Evolutionary conservation across 169 alveolate species (phyloP), one percentile per base, ranked within the genome.

Genomic region (Neospora caninum): DNA sequence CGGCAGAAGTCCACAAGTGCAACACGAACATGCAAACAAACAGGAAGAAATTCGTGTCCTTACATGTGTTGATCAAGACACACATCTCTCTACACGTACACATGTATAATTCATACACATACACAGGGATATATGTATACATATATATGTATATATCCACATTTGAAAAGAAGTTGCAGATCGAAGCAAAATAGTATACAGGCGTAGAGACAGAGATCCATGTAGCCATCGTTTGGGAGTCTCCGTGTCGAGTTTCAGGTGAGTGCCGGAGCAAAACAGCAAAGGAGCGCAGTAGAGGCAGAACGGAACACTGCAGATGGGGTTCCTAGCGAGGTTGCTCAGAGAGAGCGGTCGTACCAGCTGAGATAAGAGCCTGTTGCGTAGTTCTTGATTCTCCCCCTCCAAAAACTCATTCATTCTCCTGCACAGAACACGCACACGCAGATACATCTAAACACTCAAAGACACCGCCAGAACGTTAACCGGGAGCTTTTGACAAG

Each of bases 341-440:
- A 69, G 18, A 18, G 16, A 31, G 42, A 69, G 82, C 7, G 82
- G 13, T 29, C 34, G 82, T 78, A 87, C 95, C 93, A 43, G 84
- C 45, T 93, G 95, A n/a, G 86, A 91, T 27, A 93, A 36, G 29
- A 93, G 67, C n/a, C 95, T 88, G 4, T 58, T 80, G 78, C 93
- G 80, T 43, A 93, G 91, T 39, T 93, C 95, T 39, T 93, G 70
- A 42, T 93, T 93, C 29, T 93, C 95, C 41, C 93, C 93, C 84
- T 93, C 95, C 91, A 93, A 82, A 54, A 93, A 43, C 49, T 93
- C 83, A 53, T 93, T 93, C 34, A 93, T 82, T 39, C 67, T 91
- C 73, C 95, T 93, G 86, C 31, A n/a, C 34, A 69, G 13, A 49
- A 49, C 58, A 49, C 22, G 58, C 58, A 49, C 58, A 49, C 58